Evolutionary conservation across 371 early-diverging fungal species (phyloP).

Genomic region (Sporodiniella umbellata): DNA sequence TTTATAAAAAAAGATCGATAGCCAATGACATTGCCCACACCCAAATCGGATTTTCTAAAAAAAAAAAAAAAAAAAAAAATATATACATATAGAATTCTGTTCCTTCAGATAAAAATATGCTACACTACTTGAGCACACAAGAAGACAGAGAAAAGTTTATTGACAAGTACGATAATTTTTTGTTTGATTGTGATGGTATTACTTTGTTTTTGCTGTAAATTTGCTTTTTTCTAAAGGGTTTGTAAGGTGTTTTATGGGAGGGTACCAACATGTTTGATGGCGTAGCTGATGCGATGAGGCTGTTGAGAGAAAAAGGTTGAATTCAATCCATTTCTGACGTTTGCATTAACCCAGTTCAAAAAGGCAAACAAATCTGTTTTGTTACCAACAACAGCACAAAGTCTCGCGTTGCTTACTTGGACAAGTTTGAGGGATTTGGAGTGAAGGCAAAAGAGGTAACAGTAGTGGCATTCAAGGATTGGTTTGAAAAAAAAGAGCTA

Average conservation of each 20-base stretch:
- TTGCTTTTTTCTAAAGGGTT: too few species aligned
- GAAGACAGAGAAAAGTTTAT: constrained; percentile 37
- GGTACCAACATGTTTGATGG: constrained; percentile 69
- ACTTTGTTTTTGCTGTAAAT: too few species aligned
- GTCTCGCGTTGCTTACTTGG: constrained; percentile 74
- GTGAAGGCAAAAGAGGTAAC: constrained; percentile 69
- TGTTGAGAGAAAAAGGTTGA: constrained; percentile 66
- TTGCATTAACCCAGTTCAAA: not conserved
- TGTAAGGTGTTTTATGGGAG: constrained; percentile 89
- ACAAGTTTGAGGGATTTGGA: constrained; percentile 79
- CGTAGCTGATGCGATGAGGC: constrained; percentile 65
- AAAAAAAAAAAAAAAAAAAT: too few species aligned
- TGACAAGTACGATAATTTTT: constrained; percentile 82
- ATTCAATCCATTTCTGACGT: constrained; percentile 1
- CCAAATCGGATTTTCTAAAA: too few species aligned
- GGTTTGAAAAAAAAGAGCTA: not conserved
- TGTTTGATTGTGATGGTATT: constrained; percentile 98
- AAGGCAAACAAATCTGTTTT: constrained; percentile 85
- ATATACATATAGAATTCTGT: too few species aligned
- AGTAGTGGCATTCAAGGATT: too few species aligned
- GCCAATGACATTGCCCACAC: too few species aligned
- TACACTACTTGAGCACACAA: constrained; percentile 23
- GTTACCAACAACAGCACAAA: constrained; percentile 97
- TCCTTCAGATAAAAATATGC: constrained; percentile 13
- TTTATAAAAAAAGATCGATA: too few species aligned